These are phyloP conservation scores for Scortechinia acanthostroma DNA, from an alignment of 2,329 filamentous ascomycete genomes.

Conservation along the genomic window DNA sequence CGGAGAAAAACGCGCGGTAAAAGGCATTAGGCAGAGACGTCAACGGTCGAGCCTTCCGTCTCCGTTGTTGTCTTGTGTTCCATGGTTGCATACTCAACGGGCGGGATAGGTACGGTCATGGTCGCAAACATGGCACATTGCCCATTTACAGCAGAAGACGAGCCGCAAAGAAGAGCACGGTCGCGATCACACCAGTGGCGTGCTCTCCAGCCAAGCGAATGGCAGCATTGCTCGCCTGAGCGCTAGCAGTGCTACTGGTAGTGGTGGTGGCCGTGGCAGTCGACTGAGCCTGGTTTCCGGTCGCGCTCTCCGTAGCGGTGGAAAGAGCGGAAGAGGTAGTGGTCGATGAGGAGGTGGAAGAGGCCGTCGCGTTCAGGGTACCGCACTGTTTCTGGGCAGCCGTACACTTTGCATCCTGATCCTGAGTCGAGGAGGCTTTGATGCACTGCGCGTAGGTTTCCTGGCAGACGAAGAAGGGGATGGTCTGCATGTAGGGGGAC, in stretches of 20 bases:
- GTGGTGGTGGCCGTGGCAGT: not conserved
- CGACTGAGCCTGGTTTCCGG: not conserved
- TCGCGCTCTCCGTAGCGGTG: not conserved
- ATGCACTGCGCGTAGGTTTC: slow-evolving; percentile 6
- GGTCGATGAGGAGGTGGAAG: not conserved
- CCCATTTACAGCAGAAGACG: too few relatives aligned
- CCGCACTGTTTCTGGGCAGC: slow-evolving; percentile 2
- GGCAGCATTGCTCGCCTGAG: not conserved
- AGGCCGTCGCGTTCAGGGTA: slow-evolving; percentile 1
- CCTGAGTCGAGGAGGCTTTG: not conserved
- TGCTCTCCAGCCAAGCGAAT: not conserved
- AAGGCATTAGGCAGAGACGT: too few relatives aligned
- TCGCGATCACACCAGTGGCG: not conserved
- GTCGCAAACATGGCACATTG: too few relatives aligned
- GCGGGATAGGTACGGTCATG: too few relatives aligned
- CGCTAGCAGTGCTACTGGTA: not conserved
- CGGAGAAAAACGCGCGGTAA: too few relatives aligned
- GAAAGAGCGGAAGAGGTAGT: not conserved
- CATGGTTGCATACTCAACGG: too few relatives aligned
- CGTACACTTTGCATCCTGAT: not conserved
- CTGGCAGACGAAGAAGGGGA: slow-evolving; percentile 7
- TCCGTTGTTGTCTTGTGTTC: too few relatives aligned
- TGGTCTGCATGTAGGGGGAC: slow-evolving; percentile 6
- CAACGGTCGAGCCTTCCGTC: too few relatives aligned
- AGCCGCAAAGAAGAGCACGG: not conserved